Percentiles rank a stretch among this genome's conserved stretches.
These are phyloP conservation scores for Volvox reticuliferus DNA, from an alignment of 139 green algal species.

Conservation along the genomic window DNA sequence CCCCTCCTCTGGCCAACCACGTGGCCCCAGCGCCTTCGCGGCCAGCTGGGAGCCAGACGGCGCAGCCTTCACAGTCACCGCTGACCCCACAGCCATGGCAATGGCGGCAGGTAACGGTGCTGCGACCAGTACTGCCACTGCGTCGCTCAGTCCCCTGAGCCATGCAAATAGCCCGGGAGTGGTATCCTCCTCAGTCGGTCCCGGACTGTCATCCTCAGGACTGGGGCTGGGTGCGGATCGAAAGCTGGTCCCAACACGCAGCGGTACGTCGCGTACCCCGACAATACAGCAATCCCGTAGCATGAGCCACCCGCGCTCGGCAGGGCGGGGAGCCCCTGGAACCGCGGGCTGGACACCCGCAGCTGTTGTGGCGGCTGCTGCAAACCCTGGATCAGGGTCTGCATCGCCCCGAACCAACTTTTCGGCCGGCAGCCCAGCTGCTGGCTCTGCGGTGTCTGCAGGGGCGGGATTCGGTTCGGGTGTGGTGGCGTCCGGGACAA, in stretches of 20 bases:
- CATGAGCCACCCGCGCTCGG: not conserved
- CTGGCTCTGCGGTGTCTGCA: too few species aligned
- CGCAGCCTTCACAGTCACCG: not conserved
- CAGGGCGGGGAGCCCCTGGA: not conserved
- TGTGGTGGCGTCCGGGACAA: not conserved
- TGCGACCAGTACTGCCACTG: not conserved
- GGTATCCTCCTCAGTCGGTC: not conserved
- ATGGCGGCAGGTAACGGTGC: not conserved
- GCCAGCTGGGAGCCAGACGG: not conserved
- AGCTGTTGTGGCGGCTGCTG: too few species aligned
- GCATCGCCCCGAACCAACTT: not conserved
- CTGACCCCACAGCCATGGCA: not conserved
- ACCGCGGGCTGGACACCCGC: not conserved
- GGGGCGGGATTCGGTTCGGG: too few species aligned
- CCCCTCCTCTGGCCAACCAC: not conserved
- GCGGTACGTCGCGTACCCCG: not conserved
- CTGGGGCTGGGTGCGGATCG: not conserved
- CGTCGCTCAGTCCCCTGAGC: not conserved
- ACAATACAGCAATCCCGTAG: not conserved
- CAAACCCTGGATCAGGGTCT: not conserved
- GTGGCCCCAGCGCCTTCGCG: not conserved
- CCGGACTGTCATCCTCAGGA: not conserved
- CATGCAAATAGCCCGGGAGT: not conserved
- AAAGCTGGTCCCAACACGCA: slow-evolving; percentile 28
- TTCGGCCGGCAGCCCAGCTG: not conserved